phyloP scores from a whole-genome alignment of 2,329 filamentous ascomycete genomes.

The Cryphonectria parasitica region DNA sequence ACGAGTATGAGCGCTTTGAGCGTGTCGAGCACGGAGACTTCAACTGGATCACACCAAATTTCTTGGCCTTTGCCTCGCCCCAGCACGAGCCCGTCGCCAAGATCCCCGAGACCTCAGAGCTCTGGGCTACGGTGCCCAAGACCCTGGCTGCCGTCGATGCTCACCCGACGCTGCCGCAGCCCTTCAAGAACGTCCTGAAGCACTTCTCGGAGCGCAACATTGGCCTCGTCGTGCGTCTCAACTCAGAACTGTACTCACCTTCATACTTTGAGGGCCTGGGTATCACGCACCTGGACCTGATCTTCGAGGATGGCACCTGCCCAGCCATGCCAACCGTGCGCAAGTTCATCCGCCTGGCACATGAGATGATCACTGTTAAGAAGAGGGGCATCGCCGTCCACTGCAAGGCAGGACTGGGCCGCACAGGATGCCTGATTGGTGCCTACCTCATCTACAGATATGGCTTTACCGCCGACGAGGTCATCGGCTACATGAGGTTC shows the following conservation, averaged over 20 bases:
- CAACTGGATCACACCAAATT: slow-evolving; percentile 97
- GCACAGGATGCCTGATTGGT: slow-evolving; percentile 94
- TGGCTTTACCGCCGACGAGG: slow-evolving; percentile 95
- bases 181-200: slow-evolving; percentile 93
- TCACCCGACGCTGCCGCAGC: slow-evolving; percentile 72
- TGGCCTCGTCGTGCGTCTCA: slow-evolving; percentile 90
- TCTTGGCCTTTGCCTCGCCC: slow-evolving; percentile 94
- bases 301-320: slow-evolving; percentile 98
- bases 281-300: slow-evolving; percentile 98
- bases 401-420: slow-evolving; percentile 95
- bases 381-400: slow-evolving; percentile 96
- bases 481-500: slow-evolving; percentile 98
- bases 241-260: slow-evolving; percentile 93
- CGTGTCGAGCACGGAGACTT: slow-evolving; percentile 98
- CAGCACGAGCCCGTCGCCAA: slow-evolving; percentile 78
- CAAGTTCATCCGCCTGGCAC: slow-evolving; percentile 92
- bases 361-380: slow-evolving; percentile 89
- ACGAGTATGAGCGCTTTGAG: slow-evolving; percentile 96
- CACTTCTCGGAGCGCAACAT: slow-evolving; percentile 90
- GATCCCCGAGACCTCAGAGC: slow-evolving; percentile 72
- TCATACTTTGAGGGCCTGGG: slow-evolving; percentile 96
- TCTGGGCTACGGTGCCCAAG: slow-evolving; percentile 75
- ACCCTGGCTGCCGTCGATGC: slow-evolving; percentile 73
- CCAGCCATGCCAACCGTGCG: slow-evolving; percentile 86
- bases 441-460: slow-evolving; percentile 97